Percentiles rank a stretch among this genome's conserved stretches.
phyloP scores from a whole-genome alignment of 1,284 basidiomycete genomes.

The Apiotrichum domesticum region DNA sequence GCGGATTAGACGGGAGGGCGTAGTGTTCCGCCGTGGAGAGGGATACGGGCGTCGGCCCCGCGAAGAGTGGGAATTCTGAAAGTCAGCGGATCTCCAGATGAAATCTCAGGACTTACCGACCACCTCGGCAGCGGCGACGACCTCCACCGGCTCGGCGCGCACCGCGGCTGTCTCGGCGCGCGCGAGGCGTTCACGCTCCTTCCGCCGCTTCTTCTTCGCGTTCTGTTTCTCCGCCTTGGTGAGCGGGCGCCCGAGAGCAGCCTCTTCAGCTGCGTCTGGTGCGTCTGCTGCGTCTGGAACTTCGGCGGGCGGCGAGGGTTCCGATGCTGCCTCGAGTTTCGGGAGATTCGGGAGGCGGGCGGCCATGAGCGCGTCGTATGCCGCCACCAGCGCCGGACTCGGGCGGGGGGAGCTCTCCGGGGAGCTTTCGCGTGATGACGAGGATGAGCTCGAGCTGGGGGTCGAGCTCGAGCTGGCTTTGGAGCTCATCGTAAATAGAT shows the following conservation, averaged over 20 bases:
- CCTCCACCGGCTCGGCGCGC: background rate
- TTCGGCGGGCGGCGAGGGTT: background rate
- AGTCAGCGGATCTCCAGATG: background rate
- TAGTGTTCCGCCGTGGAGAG: slow-evolving; percentile 20
- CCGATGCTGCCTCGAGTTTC: background rate
- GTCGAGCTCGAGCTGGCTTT: background rate
- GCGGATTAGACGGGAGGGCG: slow-evolving; percentile 12
- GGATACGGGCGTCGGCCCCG: slow-evolving; percentile 19
- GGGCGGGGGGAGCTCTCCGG: slow-evolving; percentile 13
- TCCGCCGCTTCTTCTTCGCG: slow-evolving; percentile 42
- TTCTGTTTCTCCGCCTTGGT: slow-evolving; percentile 44
- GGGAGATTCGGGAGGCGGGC: slow-evolving; percentile 5
- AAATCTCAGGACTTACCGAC: slow-evolving; percentile 14
- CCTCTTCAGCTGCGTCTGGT: slow-evolving; percentile 12
- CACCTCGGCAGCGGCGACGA: background rate
- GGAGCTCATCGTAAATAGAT: too few relatives aligned
- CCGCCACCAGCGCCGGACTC: slow-evolving; percentile 13
- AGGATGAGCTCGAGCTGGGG: too few relatives aligned
- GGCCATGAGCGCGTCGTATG: slow-evolving; percentile 25
- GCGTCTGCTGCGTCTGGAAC: slow-evolving; percentile 7
- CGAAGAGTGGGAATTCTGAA: slow-evolving; percentile 33
- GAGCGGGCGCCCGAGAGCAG: slow-evolving; percentile 22
- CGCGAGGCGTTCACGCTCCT: slow-evolving; percentile 32
- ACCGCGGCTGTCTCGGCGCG: slow-evolving; percentile 13
- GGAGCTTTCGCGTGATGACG: too few relatives aligned